Percentiles rank a stretch among this genome's conserved stretches.
These are phyloP conservation scores for Starmerella apis DNA, from an alignment of 805 yeast genomes.

Conservation along the genomic window DNA sequence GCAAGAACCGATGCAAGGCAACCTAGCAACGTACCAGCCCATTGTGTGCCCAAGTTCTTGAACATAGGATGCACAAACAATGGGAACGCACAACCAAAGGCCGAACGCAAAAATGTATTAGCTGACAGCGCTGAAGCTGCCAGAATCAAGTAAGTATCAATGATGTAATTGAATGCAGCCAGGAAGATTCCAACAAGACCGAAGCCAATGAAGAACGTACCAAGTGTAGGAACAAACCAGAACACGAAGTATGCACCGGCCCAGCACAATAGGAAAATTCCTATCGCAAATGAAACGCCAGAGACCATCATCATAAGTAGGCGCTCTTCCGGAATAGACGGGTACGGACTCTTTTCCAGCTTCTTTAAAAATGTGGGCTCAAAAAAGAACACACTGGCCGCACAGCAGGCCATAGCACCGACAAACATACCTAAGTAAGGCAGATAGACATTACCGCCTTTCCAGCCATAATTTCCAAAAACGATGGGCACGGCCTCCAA, in stretches of 20 bases:
- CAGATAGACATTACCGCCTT: slow-evolving; percentile 53
- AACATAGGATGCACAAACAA: slow-evolving; percentile 66
- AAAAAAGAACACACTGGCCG: slow-evolving; percentile 38
- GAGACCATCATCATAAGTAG: slow-evolving; percentile 68
- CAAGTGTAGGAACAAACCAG: slow-evolving; percentile 49
- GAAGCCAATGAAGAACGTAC: slow-evolving; percentile 41
- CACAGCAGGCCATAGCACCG: slow-evolving; percentile 54
- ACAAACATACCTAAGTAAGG: slow-evolving; percentile 69
- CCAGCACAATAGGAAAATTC: slow-evolving; percentile 83
- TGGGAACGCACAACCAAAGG: slow-evolving; percentile 60
- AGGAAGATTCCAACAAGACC: slow-evolving; percentile 49
- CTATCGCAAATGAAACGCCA: slow-evolving; percentile 58
- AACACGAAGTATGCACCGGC: slow-evolving; percentile 68
- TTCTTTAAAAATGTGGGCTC: slow-evolving; percentile 45
- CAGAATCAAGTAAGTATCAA: slow-evolving; percentile 47
- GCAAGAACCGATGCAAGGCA: slow-evolving; percentile 45
- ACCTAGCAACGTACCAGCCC: slow-evolving; percentile 71
- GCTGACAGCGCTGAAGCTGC: slow-evolving; percentile 60
- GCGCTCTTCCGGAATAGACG: slow-evolving; percentile 69
- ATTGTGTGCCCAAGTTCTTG: slow-evolving; percentile 52
- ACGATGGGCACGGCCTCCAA: slow-evolving; percentile 68
- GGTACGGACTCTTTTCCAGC: slow-evolving; percentile 43
- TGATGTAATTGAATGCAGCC: slow-evolving; percentile 49
- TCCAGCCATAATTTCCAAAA: slow-evolving; percentile 54
- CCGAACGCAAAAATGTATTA: slow-evolving; percentile 57